Evolutionary conservation across 257 asterid genomes (phyloP).

Genomic region (Ligustrum vulgare): DNA sequence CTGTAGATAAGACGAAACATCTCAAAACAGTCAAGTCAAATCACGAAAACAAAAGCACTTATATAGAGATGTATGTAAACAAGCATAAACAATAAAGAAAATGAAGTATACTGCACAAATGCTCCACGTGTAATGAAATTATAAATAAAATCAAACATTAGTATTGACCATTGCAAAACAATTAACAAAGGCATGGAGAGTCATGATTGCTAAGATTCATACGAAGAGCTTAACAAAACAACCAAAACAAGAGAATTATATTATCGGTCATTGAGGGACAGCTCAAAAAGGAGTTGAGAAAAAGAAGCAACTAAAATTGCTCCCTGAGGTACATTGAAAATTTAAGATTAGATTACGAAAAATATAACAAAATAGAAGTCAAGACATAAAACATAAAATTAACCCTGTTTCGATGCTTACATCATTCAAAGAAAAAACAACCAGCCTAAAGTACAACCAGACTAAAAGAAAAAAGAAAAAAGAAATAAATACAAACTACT

Average conservation of each 20-base stretch:
- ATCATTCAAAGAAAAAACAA: background rate
- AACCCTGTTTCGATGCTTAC: background rate
- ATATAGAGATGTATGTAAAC: background rate
- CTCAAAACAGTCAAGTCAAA: constrained; percentile 20
- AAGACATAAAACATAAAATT: background rate
- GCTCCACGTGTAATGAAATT: background rate
- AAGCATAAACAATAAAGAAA: background rate
- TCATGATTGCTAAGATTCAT: background rate
- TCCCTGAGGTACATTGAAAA: background rate
- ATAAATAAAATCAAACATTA: background rate
- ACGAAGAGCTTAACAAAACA: background rate
- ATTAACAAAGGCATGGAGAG: background rate
- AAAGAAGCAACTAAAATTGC: background rate
- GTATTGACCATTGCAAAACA: background rate
- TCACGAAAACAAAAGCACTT: constrained; percentile 19
- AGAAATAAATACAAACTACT: too few relatives aligned
- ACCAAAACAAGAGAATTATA: background rate
- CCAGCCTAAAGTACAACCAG: background rate
- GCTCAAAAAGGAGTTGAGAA: constrained; percentile 12
- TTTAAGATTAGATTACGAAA: background rate
- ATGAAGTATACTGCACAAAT: background rate
- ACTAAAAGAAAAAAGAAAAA: too few relatives aligned
- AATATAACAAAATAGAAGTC: background rate
- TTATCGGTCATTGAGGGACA: background rate
- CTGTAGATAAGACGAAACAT: constrained; percentile 43